These are phyloP conservation scores for Echinosophora koreensis DNA, from an alignment of 306 rosid genomes.

Conservation along the genomic window DNA sequence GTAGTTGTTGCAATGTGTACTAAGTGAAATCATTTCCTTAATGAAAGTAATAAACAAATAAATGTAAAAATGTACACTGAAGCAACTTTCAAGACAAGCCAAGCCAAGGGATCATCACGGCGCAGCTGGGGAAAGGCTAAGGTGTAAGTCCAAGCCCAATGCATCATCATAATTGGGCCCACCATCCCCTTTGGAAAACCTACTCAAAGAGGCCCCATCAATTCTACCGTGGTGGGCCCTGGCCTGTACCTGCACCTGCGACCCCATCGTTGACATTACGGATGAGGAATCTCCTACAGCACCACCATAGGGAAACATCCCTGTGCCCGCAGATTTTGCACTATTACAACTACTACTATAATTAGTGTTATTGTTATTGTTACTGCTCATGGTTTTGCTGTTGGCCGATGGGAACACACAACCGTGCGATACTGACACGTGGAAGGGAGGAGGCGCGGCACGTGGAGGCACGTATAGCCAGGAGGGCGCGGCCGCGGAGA, in stretches of 20 bases:
- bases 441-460: conserved; percentile 73
- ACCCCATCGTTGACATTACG: conserved; percentile 62
- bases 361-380: background rate
- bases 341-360: background rate
- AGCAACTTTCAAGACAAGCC: conserved; percentile 21
- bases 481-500: conserved; percentile 56
- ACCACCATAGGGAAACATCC: conserved; percentile 59
- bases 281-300: conserved; percentile 64
- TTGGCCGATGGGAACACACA: conserved; percentile 64
- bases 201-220: conserved; percentile 83
- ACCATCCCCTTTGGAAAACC: conserved; percentile 68
- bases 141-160: conserved; percentile 89
- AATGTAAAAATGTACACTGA: conserved; percentile 70
- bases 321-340: conserved; percentile 49
- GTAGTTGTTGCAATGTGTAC: conserved; percentile 39
- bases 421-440: conserved; percentile 94
- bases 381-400: background rate
- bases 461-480: conserved; percentile 87
- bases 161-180: conserved; percentile 85
- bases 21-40: conserved; percentile 48
- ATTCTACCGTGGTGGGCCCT: conserved; percentile 65
- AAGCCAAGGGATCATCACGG: conserved; percentile 56
- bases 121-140: conserved; percentile 84
- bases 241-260: conserved; percentile 50
- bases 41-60: conserved; percentile 45